Conservation (phyloP, 768 basidiomycete species). For the Mycena metata region DNA sequence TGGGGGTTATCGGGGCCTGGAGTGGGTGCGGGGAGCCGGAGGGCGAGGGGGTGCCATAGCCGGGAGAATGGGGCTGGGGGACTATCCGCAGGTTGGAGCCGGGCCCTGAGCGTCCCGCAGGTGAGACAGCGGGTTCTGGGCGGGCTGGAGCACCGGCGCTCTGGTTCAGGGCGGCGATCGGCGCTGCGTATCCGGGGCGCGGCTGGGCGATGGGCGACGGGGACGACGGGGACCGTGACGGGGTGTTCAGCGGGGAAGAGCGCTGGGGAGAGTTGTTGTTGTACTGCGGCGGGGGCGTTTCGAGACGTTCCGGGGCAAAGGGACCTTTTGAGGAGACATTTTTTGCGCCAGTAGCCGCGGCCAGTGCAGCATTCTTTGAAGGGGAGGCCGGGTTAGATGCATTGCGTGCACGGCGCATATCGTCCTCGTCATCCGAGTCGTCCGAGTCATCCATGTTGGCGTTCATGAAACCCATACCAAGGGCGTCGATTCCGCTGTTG, state of each 20-base stretch:
- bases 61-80: slow-evolving; percentile 44
- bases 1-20: slow-evolving; percentile 82
- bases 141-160: slow-evolving; percentile 53
- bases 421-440: slow-evolving; percentile 49
- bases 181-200: slow-evolving; percentile 80
- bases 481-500: slow-evolving; percentile 66
- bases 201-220: slow-evolving; percentile 70
- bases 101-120: slow-evolving; percentile 47
- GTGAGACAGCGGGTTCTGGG: slow-evolving; percentile 57
- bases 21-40: slow-evolving; percentile 79
- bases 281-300: slow-evolving; percentile 36
- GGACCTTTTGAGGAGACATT: slow-evolving; percentile 24
- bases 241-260: slow-evolving; percentile 20
- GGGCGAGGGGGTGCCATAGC: slow-evolving; percentile 45
- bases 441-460: slow-evolving; percentile 59
- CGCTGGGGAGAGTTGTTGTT: slow-evolving; percentile 18
- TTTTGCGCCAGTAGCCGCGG: slow-evolving; percentile 49
- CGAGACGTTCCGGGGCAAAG: slow-evolving; percentile 30
- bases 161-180: slow-evolving; percentile 71
- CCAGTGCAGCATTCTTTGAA: slow-evolving; percentile 55
- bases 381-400: slow-evolving; percentile 33
- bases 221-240: slow-evolving; percentile 19
- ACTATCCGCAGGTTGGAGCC: slow-evolving; percentile 36
- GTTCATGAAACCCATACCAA: slow-evolving; percentile 64
- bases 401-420: slow-evolving; percentile 36